A percentile compares a stretch with the other conserved stretches of the same genome.
phyloP scores from a whole-genome alignment of 1,284 basidiomycete species.

The Vanrija sp. region DNA sequence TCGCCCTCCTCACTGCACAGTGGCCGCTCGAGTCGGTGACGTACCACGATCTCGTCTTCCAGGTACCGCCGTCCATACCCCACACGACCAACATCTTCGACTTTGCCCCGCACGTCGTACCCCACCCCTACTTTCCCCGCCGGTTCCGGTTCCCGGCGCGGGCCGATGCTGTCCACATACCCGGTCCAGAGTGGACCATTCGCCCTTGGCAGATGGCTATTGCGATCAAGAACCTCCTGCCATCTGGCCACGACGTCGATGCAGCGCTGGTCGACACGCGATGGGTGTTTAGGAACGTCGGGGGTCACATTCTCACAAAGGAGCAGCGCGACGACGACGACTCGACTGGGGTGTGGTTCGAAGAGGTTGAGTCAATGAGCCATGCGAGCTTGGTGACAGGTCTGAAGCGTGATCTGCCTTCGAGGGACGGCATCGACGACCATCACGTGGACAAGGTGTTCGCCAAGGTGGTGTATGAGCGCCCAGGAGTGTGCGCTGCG shows the following conservation, averaged over 20 bases:
- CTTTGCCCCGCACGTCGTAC: constrained; percentile 28
- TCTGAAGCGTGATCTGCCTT: constrained; percentile 23
- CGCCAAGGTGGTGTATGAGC: neutral
- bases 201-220: constrained; percentile 35
- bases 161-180: constrained; percentile 15
- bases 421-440: constrained; percentile 19
- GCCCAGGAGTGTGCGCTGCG: neutral
- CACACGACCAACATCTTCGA: constrained; percentile 27
- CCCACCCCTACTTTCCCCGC: constrained; percentile 1
- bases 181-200: constrained; percentile 30
- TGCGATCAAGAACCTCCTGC: constrained; percentile 31
- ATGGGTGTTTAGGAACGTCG: constrained; percentile 21
- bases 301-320: constrained; percentile 25
- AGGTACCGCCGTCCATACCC: constrained; percentile 26
- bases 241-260: constrained; percentile 14
- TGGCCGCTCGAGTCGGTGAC: constrained; percentile 11
- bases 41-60: constrained; percentile 31
- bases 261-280: constrained; percentile 2
- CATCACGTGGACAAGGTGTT: constrained; percentile 14
- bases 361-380: constrained; percentile 20
- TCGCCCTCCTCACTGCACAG: constrained; percentile 14
- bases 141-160: constrained; percentile 13
- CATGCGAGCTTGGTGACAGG: constrained; percentile 14
- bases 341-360: constrained; percentile 23
- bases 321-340: constrained; percentile 25